Evolutionary conservation across 306 rosid genomes (phyloP), one percentile per base, ranked within the genome.

Genomic region (Lithocarpus polystachyus): DNA sequence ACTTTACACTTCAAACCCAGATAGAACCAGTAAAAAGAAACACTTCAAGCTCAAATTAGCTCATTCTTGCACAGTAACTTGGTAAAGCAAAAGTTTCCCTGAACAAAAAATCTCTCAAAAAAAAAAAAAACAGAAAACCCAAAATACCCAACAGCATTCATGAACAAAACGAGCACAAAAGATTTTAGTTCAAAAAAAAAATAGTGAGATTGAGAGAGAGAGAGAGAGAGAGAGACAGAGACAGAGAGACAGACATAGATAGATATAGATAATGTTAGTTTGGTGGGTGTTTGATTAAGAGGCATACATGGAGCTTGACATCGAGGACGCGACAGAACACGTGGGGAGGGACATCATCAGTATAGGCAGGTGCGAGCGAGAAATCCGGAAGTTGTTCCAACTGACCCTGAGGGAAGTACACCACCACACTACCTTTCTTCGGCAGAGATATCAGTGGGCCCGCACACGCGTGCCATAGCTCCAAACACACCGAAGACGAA

Each of bases 401-500:
- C 88, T 96, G 99, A 5, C 98, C 99, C 72, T 96, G 99, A 4
- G 97, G 99, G 69, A 89, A 78, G 84, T 96, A 96, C 31, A 96
- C 97, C 43, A 96, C 96, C 62, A 91, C 82, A 68, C 85, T 90
- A 8, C 98, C 97, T 78, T 93, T 96, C 88, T 90, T 93, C 0
- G 99, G 98, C 61, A 96, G 73, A 22, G 98, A 93, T 85, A 92
- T 91, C 84, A 91, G 73, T 24, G 99, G 99, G 4, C 99, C 99
- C 0, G 99, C 99, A 83, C 98, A 96, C 0, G 99, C 99, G 79
- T 96, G 99, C 99, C 98, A 96, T 2, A 96, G 91, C 84, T 96
- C 98, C 91, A 96, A 84, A 85, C 99, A 93, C 74, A 93, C 93
- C 8, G 99, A 82, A 43, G 90, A 76, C 4, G 85, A 56, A 26